Evolutionary conservation across 2,329 filamentous ascomycete species (phyloP).

Genomic region (Periconia digitata): DNA sequence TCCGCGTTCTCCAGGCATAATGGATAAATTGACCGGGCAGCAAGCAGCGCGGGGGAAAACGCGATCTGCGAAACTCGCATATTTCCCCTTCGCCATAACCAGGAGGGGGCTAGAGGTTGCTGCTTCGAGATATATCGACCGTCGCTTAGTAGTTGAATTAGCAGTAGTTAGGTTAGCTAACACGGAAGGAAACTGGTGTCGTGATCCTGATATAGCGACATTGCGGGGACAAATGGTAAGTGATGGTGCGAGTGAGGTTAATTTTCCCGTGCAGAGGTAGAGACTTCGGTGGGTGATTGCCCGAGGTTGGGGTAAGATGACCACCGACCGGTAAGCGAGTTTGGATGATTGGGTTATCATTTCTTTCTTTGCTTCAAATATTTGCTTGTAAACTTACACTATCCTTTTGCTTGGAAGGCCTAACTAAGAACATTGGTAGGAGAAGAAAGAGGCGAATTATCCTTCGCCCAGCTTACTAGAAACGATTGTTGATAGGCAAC

Average conservation of each 20-base stretch:
- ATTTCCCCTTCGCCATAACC: not conserved
- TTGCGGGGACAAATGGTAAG: slow-evolving; percentile 9
- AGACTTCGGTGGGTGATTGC: slow-evolving; percentile 6
- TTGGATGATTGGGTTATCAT: too few relatives aligned
- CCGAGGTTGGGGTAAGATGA: too few relatives aligned
- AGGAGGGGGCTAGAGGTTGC: not conserved
- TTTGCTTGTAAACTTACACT: too few relatives aligned
- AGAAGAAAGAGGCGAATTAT: too few relatives aligned
- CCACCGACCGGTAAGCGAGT: too few relatives aligned
- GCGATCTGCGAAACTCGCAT: not conserved
- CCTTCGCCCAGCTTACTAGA: too few relatives aligned
- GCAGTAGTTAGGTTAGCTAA: not conserved
- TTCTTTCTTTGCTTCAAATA: too few relatives aligned
- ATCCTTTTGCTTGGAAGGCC: too few relatives aligned
- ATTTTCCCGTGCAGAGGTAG: slow-evolving; percentile 8
- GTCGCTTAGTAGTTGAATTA: not conserved
- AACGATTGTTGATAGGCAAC: too few relatives aligned
- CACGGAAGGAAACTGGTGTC: not conserved
- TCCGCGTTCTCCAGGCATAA: not conserved
- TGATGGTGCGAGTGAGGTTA: not conserved
- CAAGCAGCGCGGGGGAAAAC: not conserved
- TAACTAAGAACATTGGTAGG: too few relatives aligned
- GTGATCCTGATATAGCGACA: slow-evolving; percentile 5
- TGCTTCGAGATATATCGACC: not conserved
- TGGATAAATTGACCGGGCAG: slow-evolving; percentile 1